These are phyloP conservation scores for Vicia sativa DNA, from an alignment of 306 rosid species.

Conservation along the genomic window DNA sequence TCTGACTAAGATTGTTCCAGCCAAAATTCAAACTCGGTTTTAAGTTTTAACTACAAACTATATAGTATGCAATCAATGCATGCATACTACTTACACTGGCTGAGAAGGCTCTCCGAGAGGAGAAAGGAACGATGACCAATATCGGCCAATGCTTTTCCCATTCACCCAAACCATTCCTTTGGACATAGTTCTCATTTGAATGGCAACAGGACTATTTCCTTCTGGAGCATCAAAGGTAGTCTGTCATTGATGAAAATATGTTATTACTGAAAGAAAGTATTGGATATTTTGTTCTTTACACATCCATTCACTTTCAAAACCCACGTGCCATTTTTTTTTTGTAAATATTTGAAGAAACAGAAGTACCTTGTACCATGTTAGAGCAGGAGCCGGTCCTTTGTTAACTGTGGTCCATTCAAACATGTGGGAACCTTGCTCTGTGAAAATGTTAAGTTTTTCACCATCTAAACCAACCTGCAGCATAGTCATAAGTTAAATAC, in stretches of 20 bases:
- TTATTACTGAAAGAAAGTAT: conserved; percentile 10
- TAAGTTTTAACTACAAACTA: no score
- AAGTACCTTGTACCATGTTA: conserved; percentile 34
- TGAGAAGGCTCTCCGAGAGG: conserved; percentile 27
- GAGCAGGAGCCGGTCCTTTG: conserved; percentile 4
- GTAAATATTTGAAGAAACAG: conserved; percentile 1
- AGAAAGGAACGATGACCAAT: conserved; percentile 27
- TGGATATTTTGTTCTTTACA: not conserved
- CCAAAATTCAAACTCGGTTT: no score
- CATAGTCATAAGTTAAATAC: conserved; percentile 7
- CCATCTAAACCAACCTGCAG: conserved; percentile 32
- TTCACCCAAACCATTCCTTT: conserved; percentile 38
- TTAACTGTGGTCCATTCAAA: conserved; percentile 27
- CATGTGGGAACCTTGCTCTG: conserved; percentile 14
- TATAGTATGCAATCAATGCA: no score
- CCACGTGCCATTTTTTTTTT: not conserved
- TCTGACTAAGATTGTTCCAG: no score
- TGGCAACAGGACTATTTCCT: conserved; percentile 28
- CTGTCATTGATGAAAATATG: conserved; percentile 23
- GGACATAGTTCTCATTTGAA: conserved; percentile 31
- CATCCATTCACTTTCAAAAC: conserved; percentile 1
- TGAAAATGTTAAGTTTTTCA: conserved; percentile 32
- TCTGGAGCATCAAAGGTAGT: conserved; percentile 25
- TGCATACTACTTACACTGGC: conserved; percentile 12
- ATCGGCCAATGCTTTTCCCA: conserved; percentile 31